A percentile compares a stretch with the other conserved stretches of the same genome.
These are phyloP conservation scores for Ophiostoma australiae DNA, from an alignment of 2,329 filamentous ascomycete species.

Conservation along the genomic window DNA sequence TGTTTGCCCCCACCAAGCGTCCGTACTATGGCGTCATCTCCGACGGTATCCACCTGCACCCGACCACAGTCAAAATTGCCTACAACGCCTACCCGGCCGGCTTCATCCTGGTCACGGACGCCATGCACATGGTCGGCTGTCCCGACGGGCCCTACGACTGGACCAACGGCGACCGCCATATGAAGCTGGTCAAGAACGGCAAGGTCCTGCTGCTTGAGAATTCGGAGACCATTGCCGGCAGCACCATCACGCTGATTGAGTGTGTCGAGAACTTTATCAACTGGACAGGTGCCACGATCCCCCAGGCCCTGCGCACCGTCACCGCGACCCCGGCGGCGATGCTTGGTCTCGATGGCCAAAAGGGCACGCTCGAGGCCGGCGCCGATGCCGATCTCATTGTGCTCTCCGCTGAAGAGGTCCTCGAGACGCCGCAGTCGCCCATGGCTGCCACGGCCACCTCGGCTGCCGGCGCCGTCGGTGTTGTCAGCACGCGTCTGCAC, in stretches of 20 bases:
- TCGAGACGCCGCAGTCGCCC: slow-evolving; percentile 20
- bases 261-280: slow-evolving; percentile 77
- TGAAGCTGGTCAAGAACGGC: slow-evolving; percentile 64
- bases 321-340: slow-evolving; percentile 73
- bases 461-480: slow-evolving; percentile 12
- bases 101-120: slow-evolving; percentile 85
- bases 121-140: slow-evolving; percentile 80
- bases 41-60: slow-evolving; percentile 85
- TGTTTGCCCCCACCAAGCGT: slow-evolving; percentile 50
- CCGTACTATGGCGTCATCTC: slow-evolving; percentile 87
- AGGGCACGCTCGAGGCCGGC: slow-evolving; percentile 60
- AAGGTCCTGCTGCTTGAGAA: slow-evolving; percentile 69
- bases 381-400: slow-evolving; percentile 67
- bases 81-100: slow-evolving; percentile 80
- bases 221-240: slow-evolving; percentile 72
- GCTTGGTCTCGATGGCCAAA: slow-evolving; percentile 61
- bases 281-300: slow-evolving; percentile 65
- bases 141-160: slow-evolving; percentile 81
- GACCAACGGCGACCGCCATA: slow-evolving; percentile 64
- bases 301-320: slow-evolving; percentile 65
- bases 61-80: slow-evolving; percentile 82
- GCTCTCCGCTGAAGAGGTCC: slow-evolving; percentile 49
- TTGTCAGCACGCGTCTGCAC: slow-evolving; percentile 43
- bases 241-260: slow-evolving; percentile 68
- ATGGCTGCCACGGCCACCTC: slow-evolving; percentile 19